These are phyloP conservation scores for Trichosporon coremiiforme DNA, from an alignment of 1,284 basidiomycete species.

Conservation along the genomic window DNA sequence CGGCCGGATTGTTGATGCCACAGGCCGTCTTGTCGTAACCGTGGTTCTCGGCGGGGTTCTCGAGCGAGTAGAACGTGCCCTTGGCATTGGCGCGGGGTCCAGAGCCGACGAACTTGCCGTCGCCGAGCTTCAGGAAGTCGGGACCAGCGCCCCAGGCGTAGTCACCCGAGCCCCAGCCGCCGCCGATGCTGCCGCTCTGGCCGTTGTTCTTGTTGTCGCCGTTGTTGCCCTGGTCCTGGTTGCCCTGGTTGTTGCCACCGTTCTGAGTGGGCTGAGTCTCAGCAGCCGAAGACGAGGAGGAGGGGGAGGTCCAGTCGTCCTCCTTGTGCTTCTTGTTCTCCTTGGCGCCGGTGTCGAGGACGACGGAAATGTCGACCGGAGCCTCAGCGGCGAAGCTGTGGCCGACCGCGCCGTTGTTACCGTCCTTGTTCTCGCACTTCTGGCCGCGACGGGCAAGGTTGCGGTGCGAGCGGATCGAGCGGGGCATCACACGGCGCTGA, in stretches of 20 bases:
- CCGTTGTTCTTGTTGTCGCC: background rate
- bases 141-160: background rate
- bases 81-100: conserved; percentile 4
- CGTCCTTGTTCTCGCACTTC: background rate
- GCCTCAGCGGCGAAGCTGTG: conserved; percentile 10
- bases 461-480: background rate
- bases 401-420: background rate
- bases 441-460: background rate
- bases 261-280: background rate
- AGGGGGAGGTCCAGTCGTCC: background rate
- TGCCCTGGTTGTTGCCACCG: background rate
- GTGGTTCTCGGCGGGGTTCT: conserved; percentile 27
- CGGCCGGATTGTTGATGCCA: background rate
- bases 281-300: background rate
- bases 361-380: background rate
- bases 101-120: conserved; percentile 51
- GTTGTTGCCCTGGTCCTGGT: background rate
- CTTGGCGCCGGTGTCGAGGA: background rate
- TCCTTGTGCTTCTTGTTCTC: conserved; percentile 13
- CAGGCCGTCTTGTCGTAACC: conserved; percentile 2
- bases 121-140: conserved; percentile 50
- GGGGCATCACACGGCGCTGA: background rate
- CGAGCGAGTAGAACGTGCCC: conserved; percentile 21
- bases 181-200: background rate
- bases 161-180: background rate